Percentiles rank a stretch among this genome's conserved stretches.
Conservation (phyloP, 2,329 filamentous ascomycete genomes). For the Fonsecaea multimorphosa region DNA sequence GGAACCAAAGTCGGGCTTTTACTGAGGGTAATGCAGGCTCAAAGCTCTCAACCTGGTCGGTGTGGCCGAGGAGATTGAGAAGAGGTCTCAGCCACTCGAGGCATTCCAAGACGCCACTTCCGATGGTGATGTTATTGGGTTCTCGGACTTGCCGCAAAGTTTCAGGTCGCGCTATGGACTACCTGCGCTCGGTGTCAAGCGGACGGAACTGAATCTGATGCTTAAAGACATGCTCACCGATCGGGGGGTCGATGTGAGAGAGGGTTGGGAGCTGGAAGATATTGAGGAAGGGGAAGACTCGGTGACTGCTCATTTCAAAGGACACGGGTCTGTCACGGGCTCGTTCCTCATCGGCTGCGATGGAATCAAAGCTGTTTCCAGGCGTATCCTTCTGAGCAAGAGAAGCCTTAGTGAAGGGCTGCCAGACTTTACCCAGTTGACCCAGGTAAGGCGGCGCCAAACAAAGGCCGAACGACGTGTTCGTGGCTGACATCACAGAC, state of each 20-base stretch:
- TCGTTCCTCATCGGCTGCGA: conserved; percentile 59
- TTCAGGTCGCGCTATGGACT: conserved; percentile 21
- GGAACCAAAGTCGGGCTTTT: no score
- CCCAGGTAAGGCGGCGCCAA: conserved; percentile 22
- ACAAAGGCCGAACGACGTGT: not conserved
- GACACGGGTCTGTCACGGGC: conserved; percentile 52
- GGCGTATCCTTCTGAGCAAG: conserved; percentile 22
- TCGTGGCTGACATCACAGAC: conserved; percentile 16
- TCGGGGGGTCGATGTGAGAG: conserved; percentile 23
- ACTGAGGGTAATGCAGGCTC: conserved; percentile 16
- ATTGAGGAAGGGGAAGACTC: conserved; percentile 46
- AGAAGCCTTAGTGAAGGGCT: conserved; percentile 14
- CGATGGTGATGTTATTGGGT: no score
- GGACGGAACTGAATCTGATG: conserved; percentile 27
- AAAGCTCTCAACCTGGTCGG: conserved; percentile 25
- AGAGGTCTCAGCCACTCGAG: conserved; percentile 13
- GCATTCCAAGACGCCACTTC: conserved; percentile 23
- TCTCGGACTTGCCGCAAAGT: no score
- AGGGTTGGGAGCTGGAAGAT: conserved; percentile 36
- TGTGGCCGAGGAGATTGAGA: conserved; percentile 13
- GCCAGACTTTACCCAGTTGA: conserved; percentile 23
- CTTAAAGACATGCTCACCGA: conserved; percentile 27
- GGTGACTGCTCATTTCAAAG: conserved; percentile 56
- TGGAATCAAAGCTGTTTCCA: conserved; percentile 44
- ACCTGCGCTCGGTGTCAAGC: conserved; percentile 28